Base-by-base conservation (phyloP, 345 rosid genomes). In the Salix brachista region DNA sequence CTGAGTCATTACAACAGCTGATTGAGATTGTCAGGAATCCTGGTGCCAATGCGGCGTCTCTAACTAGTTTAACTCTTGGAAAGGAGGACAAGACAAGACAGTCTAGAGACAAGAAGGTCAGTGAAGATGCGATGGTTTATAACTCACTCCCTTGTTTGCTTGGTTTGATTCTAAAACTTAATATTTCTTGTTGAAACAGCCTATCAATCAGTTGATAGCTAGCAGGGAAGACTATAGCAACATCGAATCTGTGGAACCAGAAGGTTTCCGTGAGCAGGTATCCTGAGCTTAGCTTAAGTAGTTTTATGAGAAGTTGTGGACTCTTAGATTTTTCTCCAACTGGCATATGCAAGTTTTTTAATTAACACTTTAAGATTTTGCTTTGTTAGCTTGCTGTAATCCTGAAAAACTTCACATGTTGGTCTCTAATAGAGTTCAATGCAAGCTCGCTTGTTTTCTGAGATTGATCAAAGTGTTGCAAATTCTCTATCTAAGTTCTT, bases 241-340 rank as follows among this genome's bases (percentile, higher is more conserved):
- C 75, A 34, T 67, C 18, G 98, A 96, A 23, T 54, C 82, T 77
- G 82, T 80, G 74, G 99, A 90, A 71, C 82, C 96, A 5, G 99
- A 92, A 69, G 99, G 90, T 79, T 92, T 96, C 69, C 88, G 81
- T 30, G 91, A 87, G 32, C 92, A 89, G 99, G 99, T 93, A 80
- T 66, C n/a, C 58, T 75, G 46, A 65, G 48, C 67, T 70, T 58
- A 65, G 48, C 67, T 70, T 62, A 67, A 68, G 11, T 34, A 65
- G n/a, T n/a, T 21, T 39, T 39, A n/a, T 58, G 28, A 58, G 64
- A 23, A 56, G 62, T 56, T 56, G 5, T 21, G 62, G 62, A 23
- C 28, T 56, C 62, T n/a, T n/a, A 54, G 26, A 56, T 56, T 56
- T 56, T 56, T n/a, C 62, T 56, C 28, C 23, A 56, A 9, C 12